Evolutionary conservation across 345 rosid genomes (phyloP).

Genomic region (Noccaea caerulescens): DNA sequence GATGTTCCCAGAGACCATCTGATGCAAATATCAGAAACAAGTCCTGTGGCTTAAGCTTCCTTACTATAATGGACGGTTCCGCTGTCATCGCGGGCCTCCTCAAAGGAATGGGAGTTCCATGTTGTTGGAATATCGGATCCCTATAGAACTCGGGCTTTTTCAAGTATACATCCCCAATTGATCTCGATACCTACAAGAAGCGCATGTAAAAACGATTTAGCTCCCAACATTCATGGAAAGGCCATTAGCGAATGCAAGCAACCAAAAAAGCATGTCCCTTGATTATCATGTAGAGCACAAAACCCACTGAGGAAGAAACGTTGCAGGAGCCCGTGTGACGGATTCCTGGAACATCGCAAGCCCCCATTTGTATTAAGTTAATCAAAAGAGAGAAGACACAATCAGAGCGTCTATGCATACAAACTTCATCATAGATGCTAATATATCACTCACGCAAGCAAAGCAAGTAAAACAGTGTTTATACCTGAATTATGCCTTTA

Average conservation of each 20-base stretch:
- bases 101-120: conserved; percentile 73
- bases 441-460: background rate
- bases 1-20: conserved; percentile 99
- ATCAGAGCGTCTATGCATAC: background rate
- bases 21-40: conserved; percentile 92
- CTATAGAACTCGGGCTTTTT: conserved; percentile 89
- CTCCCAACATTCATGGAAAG: conserved; percentile 19
- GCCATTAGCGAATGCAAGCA: conserved; percentile 27
- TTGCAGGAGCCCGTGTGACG: conserved; percentile 50
- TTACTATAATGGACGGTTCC: conserved; percentile 78
- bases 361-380: conserved; percentile 17
- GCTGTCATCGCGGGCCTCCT: conserved; percentile 86
- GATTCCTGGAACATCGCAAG: conserved; percentile 54
- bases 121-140: conserved; percentile 80
- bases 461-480: background rate
- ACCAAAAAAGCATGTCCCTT: conserved; percentile 26
- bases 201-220: conserved; percentile 8
- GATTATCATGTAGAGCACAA: conserved; percentile 24
- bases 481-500: conserved; percentile 98
- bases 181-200: conserved; percentile 81
- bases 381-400: background rate
- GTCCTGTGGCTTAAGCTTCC: conserved; percentile 78
- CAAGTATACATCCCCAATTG: conserved; percentile 92
- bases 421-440: conserved; percentile 13
- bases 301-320: conserved; percentile 41